These are phyloP conservation scores for Blumeriella jaapii DNA, from an alignment of 2,329 filamentous ascomycete genomes.

Conservation along the genomic window DNA sequence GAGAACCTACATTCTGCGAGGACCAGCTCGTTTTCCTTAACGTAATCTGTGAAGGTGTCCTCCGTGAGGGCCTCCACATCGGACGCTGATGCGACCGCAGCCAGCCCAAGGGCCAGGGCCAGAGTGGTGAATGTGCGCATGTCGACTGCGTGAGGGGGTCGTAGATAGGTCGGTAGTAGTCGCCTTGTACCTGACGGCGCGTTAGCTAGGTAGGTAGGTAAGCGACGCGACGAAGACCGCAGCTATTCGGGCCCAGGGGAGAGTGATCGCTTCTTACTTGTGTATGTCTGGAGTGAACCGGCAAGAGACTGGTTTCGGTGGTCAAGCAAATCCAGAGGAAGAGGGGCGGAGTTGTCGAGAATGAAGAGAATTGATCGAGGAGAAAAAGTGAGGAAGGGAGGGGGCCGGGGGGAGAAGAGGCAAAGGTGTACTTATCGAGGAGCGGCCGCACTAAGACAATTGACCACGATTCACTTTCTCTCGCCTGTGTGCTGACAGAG, in stretches of 20 bases:
- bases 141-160: conserved; percentile 7
- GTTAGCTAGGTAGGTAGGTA: conserved; percentile 4
- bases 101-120: conserved; percentile 26
- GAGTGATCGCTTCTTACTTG: no score
- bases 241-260: background rate
- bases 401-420: conserved; percentile 11
- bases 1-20: conserved; percentile 78
- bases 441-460: background rate
- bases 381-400: no score
- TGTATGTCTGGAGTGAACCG: no score
- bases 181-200: conserved; percentile 8
- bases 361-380: no score
- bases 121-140: conserved; percentile 26
- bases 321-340: no score
- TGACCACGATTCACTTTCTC: background rate
- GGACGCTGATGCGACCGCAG: conserved; percentile 53
- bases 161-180: no score
- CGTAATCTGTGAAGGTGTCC: conserved; percentile 77
- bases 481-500: background rate
- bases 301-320: no score
- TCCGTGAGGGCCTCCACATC: conserved; percentile 79
- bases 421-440: conserved; percentile 17
- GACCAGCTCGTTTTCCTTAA: conserved; percentile 77
- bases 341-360: conserved; percentile 1
- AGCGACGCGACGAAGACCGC: background rate